Evolutionary conservation across 176 grass and related monocot species (phyloP), one percentile per base, ranked within the genome.

Genomic region (Poa pratensis): DNA sequence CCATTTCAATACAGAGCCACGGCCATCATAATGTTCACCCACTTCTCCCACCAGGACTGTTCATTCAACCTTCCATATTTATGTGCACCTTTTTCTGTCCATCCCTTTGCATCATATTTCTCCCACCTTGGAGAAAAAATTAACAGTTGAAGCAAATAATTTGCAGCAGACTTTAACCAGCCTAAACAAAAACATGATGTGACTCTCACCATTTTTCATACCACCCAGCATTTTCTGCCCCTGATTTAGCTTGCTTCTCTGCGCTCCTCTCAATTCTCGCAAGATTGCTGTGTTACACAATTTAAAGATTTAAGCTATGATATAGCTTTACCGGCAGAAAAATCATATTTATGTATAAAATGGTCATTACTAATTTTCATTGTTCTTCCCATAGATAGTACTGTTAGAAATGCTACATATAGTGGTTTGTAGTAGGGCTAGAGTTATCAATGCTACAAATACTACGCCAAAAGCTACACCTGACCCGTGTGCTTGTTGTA

Each of bases 71-170:
- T 94, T 85, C 96, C 96, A 77, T 99, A 99, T 78, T 99, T 99
- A 81, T 99, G 91, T 53, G 96, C 96, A 79, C 93, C 91, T 94
- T 99, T 99, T 69, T 99, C 96, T 12, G 96, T 96, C 91, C 88
- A 96, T 75, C 96, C 96, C 90, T 99, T 99, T 51, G 91, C 96
- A 89, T 99, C 96, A 77, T 99, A 94, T 83, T 99, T 99, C 75
- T 99, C 96, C 96, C 96, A 99, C 96, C 96, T 98, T 81, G 59
- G 28, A 86, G 20, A 54, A 76, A 20, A 20, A 87, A 66, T 42
- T 15, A 28, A 70, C 18, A 8, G 16, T 60, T 87, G 12, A 86
- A 81, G 26, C 23, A 65, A 60, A 67, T 43, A 48, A 54, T 70
- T 63, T 22, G 45, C 45, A 63, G 30, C 78, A 39, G 23, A 91